Evolutionary conservation across 495 filamentous ascomycete genomes (phyloP).

Genomic region (Lophium mytilinum): DNA sequence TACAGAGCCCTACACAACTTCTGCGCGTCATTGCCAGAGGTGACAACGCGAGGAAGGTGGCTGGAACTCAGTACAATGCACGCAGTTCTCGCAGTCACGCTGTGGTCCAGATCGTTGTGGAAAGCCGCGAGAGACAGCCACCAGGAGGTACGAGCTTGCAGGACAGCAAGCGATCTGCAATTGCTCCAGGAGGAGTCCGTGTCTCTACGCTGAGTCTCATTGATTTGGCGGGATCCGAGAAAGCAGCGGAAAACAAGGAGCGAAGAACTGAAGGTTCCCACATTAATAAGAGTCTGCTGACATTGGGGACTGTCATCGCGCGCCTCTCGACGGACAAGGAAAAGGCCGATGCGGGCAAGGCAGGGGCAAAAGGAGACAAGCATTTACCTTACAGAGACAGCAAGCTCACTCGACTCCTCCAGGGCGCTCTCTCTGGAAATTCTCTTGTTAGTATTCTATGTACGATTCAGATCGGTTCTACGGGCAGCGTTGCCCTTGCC

Average conservation of each 20-base stretch:
- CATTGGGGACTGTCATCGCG: conserved; percentile 89
- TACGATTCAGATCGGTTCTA: conserved; percentile 74
- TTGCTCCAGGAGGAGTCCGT: conserved; percentile 82
- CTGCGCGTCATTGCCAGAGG: conserved; percentile 91
- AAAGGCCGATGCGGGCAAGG: conserved; percentile 52
- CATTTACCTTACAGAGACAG: conserved; percentile 95
- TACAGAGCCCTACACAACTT: conserved; percentile 93
- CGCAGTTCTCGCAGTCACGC: conserved; percentile 96
- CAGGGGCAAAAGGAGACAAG: conserved; percentile 60
- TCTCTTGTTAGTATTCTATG: conserved; percentile 96
- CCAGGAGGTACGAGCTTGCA: conserved; percentile 30
- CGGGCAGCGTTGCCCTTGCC: conserved; percentile 52
- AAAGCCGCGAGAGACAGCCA: conserved; percentile 78
- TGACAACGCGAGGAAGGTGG: conserved; percentile 79
- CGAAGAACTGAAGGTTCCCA: conserved; percentile 90
- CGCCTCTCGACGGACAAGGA: conserved; percentile 79
- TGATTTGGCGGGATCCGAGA: conserved; percentile 91
- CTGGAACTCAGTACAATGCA: conserved; percentile 92
- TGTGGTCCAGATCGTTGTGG: conserved; percentile 96
- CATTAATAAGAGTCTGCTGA: conserved; percentile 96
- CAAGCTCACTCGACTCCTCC: conserved; percentile 87
- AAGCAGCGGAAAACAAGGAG: conserved; percentile 92
- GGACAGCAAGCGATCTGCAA: conserved; percentile 66
- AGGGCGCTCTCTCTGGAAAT: conserved; percentile 86
- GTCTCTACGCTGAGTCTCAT: conserved; percentile 94